These are phyloP conservation scores for Scheffersomyces quercinus DNA, from an alignment of 1,139 yeast genomes.

Conservation along the genomic window DNA sequence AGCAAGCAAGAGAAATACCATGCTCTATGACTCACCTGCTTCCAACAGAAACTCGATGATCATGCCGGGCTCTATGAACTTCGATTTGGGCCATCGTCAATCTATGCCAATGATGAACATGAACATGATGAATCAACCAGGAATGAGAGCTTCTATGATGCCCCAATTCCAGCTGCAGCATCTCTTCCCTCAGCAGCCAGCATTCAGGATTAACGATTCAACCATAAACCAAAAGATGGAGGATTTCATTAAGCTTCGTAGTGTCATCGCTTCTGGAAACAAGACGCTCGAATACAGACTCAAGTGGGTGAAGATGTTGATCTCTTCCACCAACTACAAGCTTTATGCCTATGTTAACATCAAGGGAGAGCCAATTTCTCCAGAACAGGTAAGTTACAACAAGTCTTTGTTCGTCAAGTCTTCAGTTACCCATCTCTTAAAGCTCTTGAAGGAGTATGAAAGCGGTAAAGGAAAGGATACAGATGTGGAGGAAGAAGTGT, in stretches of 20 bases:
- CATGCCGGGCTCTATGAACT: conserved; percentile 2
- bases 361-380: conserved; percentile 42
- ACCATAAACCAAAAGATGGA: conserved; percentile 34
- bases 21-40: conserved; percentile 11
- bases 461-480: conserved; percentile 23
- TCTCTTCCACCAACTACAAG: conserved; percentile 41
- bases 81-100: not conserved
- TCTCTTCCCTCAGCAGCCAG: conserved; percentile 7
- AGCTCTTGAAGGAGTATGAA: conserved; percentile 39
- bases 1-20: not conserved
- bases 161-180: conserved; percentile 2
- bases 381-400: conserved; percentile 33
- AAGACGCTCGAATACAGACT: conserved; percentile 45
- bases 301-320: conserved; percentile 48
- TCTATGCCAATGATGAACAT: conserved; percentile 1
- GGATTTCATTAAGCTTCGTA: conserved; percentile 37
- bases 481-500: conserved; percentile 25
- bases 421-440: conserved; percentile 39
- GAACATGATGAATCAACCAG: conserved; percentile 3
- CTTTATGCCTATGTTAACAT: conserved; percentile 45
- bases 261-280: conserved; percentile 44
- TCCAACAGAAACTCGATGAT: conserved; percentile 22
- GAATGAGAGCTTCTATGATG: conserved; percentile 8
- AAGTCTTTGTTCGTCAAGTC: conserved; percentile 42
- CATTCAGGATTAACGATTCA: conserved; percentile 19